Evolutionary conservation across 176 grass and related monocot genomes (phyloP).

Genomic region (Coix lacrymajobi): DNA sequence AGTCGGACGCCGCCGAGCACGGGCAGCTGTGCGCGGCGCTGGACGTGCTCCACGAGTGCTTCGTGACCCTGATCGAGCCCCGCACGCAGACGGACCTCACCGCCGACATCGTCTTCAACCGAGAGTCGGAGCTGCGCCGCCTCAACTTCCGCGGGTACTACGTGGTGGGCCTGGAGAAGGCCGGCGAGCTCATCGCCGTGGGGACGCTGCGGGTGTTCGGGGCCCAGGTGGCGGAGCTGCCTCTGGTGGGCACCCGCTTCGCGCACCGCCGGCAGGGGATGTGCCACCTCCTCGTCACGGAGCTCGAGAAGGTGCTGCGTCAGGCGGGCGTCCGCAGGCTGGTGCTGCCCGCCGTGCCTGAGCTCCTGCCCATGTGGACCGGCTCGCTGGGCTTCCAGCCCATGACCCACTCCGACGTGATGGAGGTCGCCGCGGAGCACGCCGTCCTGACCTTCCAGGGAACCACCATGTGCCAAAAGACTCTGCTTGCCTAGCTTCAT

Average conservation of each 20-base stretch:
- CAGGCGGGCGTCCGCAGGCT: constrained; percentile 33
- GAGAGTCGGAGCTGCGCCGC: constrained; percentile 50
- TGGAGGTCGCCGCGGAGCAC: constrained; percentile 18
- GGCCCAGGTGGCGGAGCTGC: constrained; percentile 50
- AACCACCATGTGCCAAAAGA: constrained; percentile 51
- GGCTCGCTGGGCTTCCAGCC: constrained; percentile 25
- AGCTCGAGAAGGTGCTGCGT: constrained; percentile 37
- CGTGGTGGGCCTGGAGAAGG: constrained; percentile 46
- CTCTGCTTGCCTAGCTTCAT: not conserved
- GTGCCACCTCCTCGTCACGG: constrained; percentile 38
- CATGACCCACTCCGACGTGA: constrained; percentile 18
- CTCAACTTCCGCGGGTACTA: constrained; percentile 68
- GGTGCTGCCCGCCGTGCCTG: constrained; percentile 37
- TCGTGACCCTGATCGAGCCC: constrained; percentile 49
- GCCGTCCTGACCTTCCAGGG: constrained; percentile 45
- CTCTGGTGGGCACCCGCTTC: constrained; percentile 48
- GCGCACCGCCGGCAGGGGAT: constrained; percentile 43
- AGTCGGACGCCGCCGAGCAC: constrained; percentile 28
- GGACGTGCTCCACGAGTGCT: constrained; percentile 72
- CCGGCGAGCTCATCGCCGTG: constrained; percentile 49
- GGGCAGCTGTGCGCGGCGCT: constrained; percentile 38
- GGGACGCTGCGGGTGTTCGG: constrained; percentile 53
- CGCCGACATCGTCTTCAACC: constrained; percentile 57
- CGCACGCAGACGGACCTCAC: constrained; percentile 41
- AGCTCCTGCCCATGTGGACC: constrained; percentile 40